These are phyloP conservation scores for Pisolithus orientalis DNA, from an alignment of 768 basidiomycete species.

Conservation along the genomic window DNA sequence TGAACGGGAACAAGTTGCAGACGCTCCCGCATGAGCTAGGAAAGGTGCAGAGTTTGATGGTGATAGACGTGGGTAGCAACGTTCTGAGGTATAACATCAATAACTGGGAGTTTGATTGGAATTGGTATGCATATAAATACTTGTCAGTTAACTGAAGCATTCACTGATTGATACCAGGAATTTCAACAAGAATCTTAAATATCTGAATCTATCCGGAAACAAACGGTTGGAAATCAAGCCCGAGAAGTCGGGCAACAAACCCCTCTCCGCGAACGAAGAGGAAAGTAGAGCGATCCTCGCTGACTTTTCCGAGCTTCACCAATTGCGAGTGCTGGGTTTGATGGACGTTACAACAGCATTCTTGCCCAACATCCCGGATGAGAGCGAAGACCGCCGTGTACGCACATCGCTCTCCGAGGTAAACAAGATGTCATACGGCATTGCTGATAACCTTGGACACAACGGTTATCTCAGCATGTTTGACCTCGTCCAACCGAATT, in stretches of 20 bases:
- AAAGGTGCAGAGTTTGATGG: constrained; percentile 69
- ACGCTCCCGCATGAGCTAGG: constrained; percentile 88
- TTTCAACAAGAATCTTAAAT: constrained; percentile 87
- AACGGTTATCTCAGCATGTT: constrained; percentile 81
- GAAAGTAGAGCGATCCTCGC: constrained; percentile 44
- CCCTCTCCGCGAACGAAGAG: constrained; percentile 16
- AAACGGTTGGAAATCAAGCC: constrained; percentile 94
- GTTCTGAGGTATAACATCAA: constrained; percentile 93
- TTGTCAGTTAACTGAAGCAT: background rate
- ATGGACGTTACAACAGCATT: constrained; percentile 86
- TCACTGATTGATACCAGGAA: constrained; percentile 55
- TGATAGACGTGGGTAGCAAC: constrained; percentile 93
- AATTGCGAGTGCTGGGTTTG: constrained; percentile 86
- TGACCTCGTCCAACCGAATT: constrained; percentile 86
- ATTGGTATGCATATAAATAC: constrained; percentile 60
- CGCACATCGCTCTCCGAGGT: constrained; percentile 87
- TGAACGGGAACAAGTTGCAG: constrained; percentile 92
- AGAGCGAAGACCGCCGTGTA: constrained; percentile 83
- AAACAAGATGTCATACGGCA: constrained; percentile 91
- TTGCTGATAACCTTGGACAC: constrained; percentile 84
- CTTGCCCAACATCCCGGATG: constrained; percentile 66
- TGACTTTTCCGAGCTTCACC: constrained; percentile 81
- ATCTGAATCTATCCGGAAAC: constrained; percentile 96
- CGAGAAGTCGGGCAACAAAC: constrained; percentile 35
- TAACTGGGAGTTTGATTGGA: constrained; percentile 99